phyloP scores from a whole-genome alignment of 1,284 basidiomycete species.

The Melampsora larici-populina region DNA sequence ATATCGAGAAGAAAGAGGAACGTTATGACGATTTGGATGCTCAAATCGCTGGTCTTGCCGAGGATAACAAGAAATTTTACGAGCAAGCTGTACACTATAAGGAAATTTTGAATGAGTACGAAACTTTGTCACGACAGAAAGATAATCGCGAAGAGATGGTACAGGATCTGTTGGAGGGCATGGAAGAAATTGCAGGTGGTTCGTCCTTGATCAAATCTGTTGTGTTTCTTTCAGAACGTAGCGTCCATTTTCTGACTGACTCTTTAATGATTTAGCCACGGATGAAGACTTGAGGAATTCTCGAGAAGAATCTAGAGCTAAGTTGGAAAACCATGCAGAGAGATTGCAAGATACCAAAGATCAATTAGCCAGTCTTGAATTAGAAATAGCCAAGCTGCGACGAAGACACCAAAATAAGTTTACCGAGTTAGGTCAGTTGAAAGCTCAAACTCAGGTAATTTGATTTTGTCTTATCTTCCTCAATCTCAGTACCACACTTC shows the following conservation, averaged over 20 bases:
- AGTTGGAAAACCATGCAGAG: conserved; percentile 28
- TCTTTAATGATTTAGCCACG: conserved; percentile 10
- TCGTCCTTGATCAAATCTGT: conserved; percentile 35
- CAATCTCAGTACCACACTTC: too few species aligned
- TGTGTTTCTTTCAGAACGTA: background rate
- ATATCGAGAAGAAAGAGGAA: conserved; percentile 69
- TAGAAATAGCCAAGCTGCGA: conserved; percentile 48
- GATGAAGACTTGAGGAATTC: conserved; percentile 16
- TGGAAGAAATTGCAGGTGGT: conserved; percentile 68
- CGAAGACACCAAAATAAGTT: conserved; percentile 44
- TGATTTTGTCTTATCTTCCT: conserved; percentile 12
- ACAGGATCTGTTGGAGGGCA: conserved; percentile 60
- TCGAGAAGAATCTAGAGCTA: conserved; percentile 25
- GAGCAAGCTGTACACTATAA: conserved; percentile 79
- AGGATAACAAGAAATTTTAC: conserved; percentile 75
- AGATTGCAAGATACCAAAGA: conserved; percentile 38
- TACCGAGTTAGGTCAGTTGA: conserved; percentile 50
- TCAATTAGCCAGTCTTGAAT: conserved; percentile 51
- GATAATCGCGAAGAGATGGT: conserved; percentile 65
- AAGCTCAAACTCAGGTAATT: conserved; percentile 53
- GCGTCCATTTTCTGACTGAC: background rate
- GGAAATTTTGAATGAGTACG: conserved; percentile 72
- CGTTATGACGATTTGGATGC: conserved; percentile 70
- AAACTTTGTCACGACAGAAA: conserved; percentile 67
- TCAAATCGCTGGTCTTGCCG: conserved; percentile 66